Base-by-base conservation (phyloP, 2,329 filamentous ascomycete genomes). In the Talaromyces sp. region DNA sequence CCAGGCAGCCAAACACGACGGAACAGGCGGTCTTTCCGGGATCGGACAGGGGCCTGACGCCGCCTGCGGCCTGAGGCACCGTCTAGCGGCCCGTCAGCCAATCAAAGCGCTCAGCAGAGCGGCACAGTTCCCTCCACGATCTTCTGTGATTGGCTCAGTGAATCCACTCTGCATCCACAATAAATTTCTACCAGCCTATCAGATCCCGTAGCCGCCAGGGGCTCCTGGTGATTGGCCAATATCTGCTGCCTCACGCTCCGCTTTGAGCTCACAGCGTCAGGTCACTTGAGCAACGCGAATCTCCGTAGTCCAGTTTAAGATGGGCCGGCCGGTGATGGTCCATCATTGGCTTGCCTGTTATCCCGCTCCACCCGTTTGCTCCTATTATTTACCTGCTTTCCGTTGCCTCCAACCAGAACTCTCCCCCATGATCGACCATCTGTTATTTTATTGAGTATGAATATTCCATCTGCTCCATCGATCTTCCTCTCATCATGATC, bases 381-480 rank as follows among this genome's bases (percentile, higher is more conserved):
- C 48, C 48, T 52, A 52, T 52, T 52, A 52, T 52, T 52, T 52
- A 25, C 48, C 19, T 52, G 21, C 28, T 48, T 33, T 48, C 15
- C 17, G 19, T 43, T 48, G 28, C 28, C 28, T 35, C 25, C 43
- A 43, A 25, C 45, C 25, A 19, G 22, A 28, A n/a, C n/a, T n/a
- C n/a, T 15, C 10, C 22, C 41, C n/a, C 13, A 28, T 19, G 22
- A 28, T 45, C 5, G 9, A 45, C 15, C 10, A 28, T 37, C 35
- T 52, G 33, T 36, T 52, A 39, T 52, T n/a, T n/a, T n/a, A n/a
- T n/a, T n/a, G n/a, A n/a, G n/a, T n/a, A n/a, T n/a, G n/a, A n/a
- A n/a, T 21, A 8, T 52, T 52, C 33, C 13, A 21, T 36, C 28
- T 35, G 25, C 28, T 9, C 10, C 48, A 10, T 21, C 13, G 4